Conservation (phyloP, 441 rosid species). For the Macaranga tanarius region DNA sequence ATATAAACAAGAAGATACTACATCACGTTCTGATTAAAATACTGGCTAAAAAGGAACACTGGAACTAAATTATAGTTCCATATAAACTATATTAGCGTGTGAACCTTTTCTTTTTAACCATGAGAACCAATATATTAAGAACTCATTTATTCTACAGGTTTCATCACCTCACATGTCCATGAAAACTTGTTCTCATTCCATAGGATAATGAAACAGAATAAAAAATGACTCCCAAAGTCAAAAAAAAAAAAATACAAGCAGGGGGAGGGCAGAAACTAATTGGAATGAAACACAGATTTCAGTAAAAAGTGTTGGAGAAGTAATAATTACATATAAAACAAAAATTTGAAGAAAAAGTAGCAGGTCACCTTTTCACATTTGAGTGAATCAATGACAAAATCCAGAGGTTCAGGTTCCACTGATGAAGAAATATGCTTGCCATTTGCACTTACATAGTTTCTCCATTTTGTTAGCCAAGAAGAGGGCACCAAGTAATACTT, state of each 20-base stretch:
- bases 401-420: slow-evolving; percentile 70
- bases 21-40: slow-evolving; percentile 7
- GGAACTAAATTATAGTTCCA: background rate
- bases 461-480: slow-evolving; percentile 85
- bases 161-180: background rate
- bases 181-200: background rate
- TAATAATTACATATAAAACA: background rate
- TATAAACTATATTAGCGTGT: background rate
- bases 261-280: background rate
- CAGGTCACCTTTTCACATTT: slow-evolving; percentile 80
- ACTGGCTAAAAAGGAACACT: slow-evolving; percentile 6
- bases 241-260: background rate
- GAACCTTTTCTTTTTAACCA: background rate
- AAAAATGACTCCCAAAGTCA: background rate
- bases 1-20: slow-evolving; percentile 17
- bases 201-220: background rate
- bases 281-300: background rate
- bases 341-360: background rate
- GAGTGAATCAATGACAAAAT: slow-evolving; percentile 55
- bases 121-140: background rate
- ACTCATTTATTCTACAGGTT: background rate
- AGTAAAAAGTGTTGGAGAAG: background rate
- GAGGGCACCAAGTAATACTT: slow-evolving; percentile 81
- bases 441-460: slow-evolving; percentile 67
- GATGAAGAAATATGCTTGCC: slow-evolving; percentile 69